Evolutionary conservation across 2,329 filamentous ascomycete genomes (phyloP).

Genomic region (Colletotrichum lini): DNA sequence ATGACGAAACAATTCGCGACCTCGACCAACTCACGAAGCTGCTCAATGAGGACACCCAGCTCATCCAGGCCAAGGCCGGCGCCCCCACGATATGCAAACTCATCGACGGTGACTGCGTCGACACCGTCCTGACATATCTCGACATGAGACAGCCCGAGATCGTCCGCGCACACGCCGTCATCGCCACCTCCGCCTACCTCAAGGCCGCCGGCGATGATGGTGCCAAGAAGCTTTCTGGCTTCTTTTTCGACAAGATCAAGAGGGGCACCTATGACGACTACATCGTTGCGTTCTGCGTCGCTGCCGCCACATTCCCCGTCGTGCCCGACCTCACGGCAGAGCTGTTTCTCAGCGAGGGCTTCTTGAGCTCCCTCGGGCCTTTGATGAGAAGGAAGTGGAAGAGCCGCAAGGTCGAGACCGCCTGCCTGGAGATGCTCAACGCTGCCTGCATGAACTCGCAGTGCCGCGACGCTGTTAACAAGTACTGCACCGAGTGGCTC

Average conservation of each 20-base stretch:
- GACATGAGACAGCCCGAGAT: slow-evolving; percentile 84
- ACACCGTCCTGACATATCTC: slow-evolving; percentile 87
- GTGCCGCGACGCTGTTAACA: slow-evolving; percentile 87
- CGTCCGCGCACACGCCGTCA: slow-evolving; percentile 84
- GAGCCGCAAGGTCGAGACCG: slow-evolving; percentile 87
- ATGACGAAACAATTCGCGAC: slow-evolving; percentile 76
- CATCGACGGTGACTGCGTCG: slow-evolving; percentile 82
- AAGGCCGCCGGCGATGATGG: slow-evolving; percentile 82
- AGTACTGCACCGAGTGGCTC: slow-evolving; percentile 89
- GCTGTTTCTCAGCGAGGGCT: slow-evolving; percentile 91
- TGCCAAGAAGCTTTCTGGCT: slow-evolving; percentile 77
- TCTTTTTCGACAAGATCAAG: slow-evolving; percentile 80
- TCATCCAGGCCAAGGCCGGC: slow-evolving; percentile 53
- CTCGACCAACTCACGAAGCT: slow-evolving; percentile 73
- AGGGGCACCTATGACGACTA: slow-evolving; percentile 89
- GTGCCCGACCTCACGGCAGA: slow-evolving; percentile 81
- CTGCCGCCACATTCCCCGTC: slow-evolving; percentile 88
- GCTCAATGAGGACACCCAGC: slow-evolving; percentile 67
- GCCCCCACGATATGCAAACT: slow-evolving; percentile 69
- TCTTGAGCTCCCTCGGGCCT: slow-evolving; percentile 82
- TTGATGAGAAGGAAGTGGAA: slow-evolving; percentile 86
- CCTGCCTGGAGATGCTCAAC: slow-evolving; percentile 90
- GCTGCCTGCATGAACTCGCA: slow-evolving; percentile 88
- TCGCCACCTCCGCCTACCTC: slow-evolving; percentile 87
- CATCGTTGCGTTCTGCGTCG: slow-evolving; percentile 94